These are phyloP conservation scores for Astrephomene gubernaculifera DNA, from an alignment of 139 green algal species.

Conservation along the genomic window DNA sequence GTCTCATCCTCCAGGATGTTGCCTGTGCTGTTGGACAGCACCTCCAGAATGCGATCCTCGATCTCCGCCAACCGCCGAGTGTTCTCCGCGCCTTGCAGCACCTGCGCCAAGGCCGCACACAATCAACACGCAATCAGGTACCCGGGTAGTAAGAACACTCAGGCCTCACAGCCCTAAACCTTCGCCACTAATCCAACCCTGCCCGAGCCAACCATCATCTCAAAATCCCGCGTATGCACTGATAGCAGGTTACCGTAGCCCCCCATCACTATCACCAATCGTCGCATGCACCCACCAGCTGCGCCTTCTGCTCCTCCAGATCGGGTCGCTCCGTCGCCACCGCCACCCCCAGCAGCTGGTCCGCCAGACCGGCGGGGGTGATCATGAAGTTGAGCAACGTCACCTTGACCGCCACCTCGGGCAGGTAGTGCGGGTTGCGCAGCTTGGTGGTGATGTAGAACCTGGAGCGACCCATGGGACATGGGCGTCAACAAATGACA, in stretches of 20 bases:
- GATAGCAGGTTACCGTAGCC: no score
- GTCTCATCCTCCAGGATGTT: slow-evolving; percentile 89
- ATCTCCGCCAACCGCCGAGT: slow-evolving; percentile 80
- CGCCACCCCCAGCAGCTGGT: slow-evolving; percentile 84
- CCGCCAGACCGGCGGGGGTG: slow-evolving; percentile 74
- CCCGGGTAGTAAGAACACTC: no score
- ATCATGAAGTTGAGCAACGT: slow-evolving; percentile 90
- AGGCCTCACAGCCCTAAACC: no score
- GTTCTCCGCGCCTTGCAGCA: slow-evolving; percentile 74
- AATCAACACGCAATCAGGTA: no score
- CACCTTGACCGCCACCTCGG: slow-evolving; percentile 82
- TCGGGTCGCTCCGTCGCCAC: slow-evolving; percentile 84
- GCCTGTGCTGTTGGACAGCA: slow-evolving; percentile 64
- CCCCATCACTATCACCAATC: no score
- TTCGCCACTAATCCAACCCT: no score
- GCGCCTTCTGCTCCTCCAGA: slow-evolving; percentile 81
- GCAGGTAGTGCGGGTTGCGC: slow-evolving; percentile 71
- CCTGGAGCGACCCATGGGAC: no score
- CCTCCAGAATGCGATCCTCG: slow-evolving; percentile 84
- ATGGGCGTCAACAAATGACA: no score
- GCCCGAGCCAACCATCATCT: no score
- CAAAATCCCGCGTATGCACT: no score
- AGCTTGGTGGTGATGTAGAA: slow-evolving; percentile 86
- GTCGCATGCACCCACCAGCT: slow-evolving; percentile 66
- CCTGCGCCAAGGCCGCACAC: no score